Base-by-base conservation (phyloP, 768 basidiomycete genomes). In the Boletus subparvulus region DNA sequence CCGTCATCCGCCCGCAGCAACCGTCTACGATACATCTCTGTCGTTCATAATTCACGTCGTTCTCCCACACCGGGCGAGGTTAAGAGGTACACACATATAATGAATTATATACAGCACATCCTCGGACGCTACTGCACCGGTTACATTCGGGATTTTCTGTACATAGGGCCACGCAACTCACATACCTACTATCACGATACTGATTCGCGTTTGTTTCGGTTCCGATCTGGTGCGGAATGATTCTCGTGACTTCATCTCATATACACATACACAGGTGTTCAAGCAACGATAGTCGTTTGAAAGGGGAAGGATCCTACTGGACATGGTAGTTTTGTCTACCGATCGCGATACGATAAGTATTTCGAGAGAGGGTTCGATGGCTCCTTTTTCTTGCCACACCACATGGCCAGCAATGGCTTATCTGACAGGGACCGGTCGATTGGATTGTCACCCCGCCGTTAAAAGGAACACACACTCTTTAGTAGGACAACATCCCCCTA, bases 191-290 rank as follows among this genome's bases (percentile, higher is more conserved):
- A 40, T 41, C 52, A 17, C 30, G 39, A 50, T 36, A 21, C 7
- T 39, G 13, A 33, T 58, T 43, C 45, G n/a, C 32, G 16, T 6
- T 43, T 39, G 4, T n/a, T 47, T 44, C 14, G 24, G 10, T 45
- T 33, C 41, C 33, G 52, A 61, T 42, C 42, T 33, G 33, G 47
- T 50, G 47, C 47, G n/a, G 40, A 16, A 26, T 56, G 39, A 47
- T 56, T 47, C 44, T 50, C 59, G 26, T 36, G 19, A 49, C 36
- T 14, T 6, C 11, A 17, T 53, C 45, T 42, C 39, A 48, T 21
- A 24, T 43, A 8, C 19, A 43, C 21, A 43, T 41, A 35, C 26
- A 14, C 37, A 46, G 24, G 42, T 35, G 12, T 43, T 40, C 12
- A 26, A 17, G 42, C 17, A 17, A 44, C 37, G 39, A 24, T 16